Base-by-base conservation (phyloP, 768 basidiomycete species). In the Lyophyllum atratum region DNA sequence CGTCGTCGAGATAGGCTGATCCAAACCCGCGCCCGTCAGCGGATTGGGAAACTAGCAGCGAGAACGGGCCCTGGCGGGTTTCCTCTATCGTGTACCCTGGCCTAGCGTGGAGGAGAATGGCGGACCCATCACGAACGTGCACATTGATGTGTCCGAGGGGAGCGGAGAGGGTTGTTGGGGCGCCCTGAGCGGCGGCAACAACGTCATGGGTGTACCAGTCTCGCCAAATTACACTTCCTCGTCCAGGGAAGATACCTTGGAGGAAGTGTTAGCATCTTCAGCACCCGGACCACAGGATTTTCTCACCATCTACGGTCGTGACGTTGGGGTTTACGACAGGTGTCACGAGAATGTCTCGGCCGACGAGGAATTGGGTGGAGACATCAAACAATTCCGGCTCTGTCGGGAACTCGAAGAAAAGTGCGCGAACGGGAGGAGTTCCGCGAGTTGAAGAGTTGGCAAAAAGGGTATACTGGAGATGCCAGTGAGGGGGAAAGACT, bases 381-480 rank as follows among this genome's bases (percentile, higher is more conserved):
- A 89, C 70, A 25, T 70, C 72, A 56, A 86, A 86, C 2, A 87
- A 68, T 58, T 87, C 85, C 0, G 85, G 80, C 59, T 90, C 85
- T 40, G 86, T 72, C 0, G 87, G 87, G 75, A 90, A 92, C 66
- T 92, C 87, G 64, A 81, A 92, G 78, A 90, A 91, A 29, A 92
- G 76, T 5, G 92, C 86, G 34, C 85, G 84, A 37, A 93, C 73
- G 11, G 87, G 87, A 4, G 91, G 90, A 3, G 88, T 84, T 2
- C 89, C 90, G 33, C 67, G 65, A 3, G 72, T 74, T 6, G 88
- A 89, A 4, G 87, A 77, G 54, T 89, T 85, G 6, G 86, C 86
- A 62, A 92, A 90, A 12, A 89, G 76, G 0, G 88, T 85, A 65
- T 89, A 90, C 89, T 89, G 53, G 21, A 49, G 47, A 26, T 21